Percentiles rank a stretch among this genome's conserved stretches.
These are phyloP conservation scores for Penstemon newberryi DNA, from an alignment of 257 asterid species.

Conservation along the genomic window DNA sequence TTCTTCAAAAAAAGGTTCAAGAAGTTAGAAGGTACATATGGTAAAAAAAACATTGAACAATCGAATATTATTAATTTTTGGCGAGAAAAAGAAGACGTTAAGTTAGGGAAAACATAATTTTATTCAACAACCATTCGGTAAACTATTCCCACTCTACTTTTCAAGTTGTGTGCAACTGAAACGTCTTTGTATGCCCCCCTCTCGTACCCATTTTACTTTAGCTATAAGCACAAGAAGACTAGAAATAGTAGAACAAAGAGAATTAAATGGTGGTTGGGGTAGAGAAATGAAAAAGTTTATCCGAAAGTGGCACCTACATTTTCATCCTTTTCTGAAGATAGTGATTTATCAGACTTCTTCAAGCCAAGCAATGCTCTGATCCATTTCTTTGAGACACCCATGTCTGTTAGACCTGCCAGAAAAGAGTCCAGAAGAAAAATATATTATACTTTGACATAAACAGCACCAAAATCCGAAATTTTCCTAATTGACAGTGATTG, in stretches of 20 bases:
- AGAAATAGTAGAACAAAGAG: not conserved
- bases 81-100: not conserved
- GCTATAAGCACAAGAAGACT: not conserved
- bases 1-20: not conserved
- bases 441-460: conserved; percentile 1
- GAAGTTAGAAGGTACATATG: not conserved
- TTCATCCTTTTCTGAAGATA: conserved; percentile 54
- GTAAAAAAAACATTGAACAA: not conserved
- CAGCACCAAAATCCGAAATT: not conserved
- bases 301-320: conserved; percentile 48
- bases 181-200: not conserved
- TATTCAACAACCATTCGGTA: not conserved
- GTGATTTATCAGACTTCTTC: conserved; percentile 64
- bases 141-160: not conserved
- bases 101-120: not conserved
- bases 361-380: conserved; percentile 62
- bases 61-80: not conserved
- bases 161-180: not conserved
- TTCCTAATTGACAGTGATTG: conserved; percentile 9
- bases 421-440: conserved; percentile 12
- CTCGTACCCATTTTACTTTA: not conserved
- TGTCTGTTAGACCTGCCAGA: conserved; percentile 46
- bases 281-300: conserved; percentile 1
- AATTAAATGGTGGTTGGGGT: not conserved
- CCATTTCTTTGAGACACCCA: conserved; percentile 92